phyloP scores from a whole-genome alignment of 208 protist genomes.

The Leptomonas pyrrhocoris region DNA sequence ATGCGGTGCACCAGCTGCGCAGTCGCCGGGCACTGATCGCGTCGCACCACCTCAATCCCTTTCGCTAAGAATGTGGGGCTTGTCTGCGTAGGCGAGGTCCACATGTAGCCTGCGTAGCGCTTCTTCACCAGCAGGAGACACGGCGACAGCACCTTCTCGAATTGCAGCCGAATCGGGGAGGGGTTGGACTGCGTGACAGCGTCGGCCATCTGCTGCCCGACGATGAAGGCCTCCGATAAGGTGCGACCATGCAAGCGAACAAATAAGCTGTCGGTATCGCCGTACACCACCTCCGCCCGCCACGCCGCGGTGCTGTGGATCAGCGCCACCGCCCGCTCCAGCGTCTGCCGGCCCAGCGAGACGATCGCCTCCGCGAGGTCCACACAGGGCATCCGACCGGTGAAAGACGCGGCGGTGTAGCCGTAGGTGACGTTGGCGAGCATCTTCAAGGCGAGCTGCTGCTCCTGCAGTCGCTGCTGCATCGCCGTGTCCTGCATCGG shows the following conservation, averaged over 20 bases:
- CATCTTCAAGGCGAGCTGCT: conserved; percentile 99
- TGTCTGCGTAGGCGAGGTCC: conserved; percentile 93
- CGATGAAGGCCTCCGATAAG: conserved; percentile 60
- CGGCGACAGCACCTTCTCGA: conserved; percentile 99
- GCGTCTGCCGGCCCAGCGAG: conserved; percentile 98
- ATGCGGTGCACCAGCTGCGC: conserved; percentile 40
- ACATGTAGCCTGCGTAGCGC: conserved; percentile 98
- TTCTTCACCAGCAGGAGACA: conserved; percentile 99
- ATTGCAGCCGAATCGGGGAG: conserved; percentile 98
- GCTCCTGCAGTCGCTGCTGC: conserved; percentile 89
- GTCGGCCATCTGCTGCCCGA: conserved; percentile 79
- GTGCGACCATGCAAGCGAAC: conserved; percentile 73
- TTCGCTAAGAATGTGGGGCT: conserved; percentile 98
- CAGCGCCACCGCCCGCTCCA: conserved; percentile 95
- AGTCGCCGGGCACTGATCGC: conserved; percentile 98
- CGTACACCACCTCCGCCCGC: conserved; percentile 98
- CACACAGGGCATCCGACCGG: conserved; percentile 98
- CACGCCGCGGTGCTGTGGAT: conserved; percentile 95
- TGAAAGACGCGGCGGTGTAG: conserved; percentile 98
- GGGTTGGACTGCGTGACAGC: conserved; percentile 94
- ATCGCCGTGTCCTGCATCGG: conserved; percentile 50
- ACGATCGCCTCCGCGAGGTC: conserved; percentile 96
- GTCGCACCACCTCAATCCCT: conserved; percentile 98
- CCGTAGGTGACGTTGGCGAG: conserved; percentile 99
- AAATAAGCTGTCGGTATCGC: conserved; percentile 99